Evolutionary conservation across 352 stramenopile species (phyloP), one percentile per base, ranked within the genome.

Genomic region (Phytophthora citricola): DNA sequence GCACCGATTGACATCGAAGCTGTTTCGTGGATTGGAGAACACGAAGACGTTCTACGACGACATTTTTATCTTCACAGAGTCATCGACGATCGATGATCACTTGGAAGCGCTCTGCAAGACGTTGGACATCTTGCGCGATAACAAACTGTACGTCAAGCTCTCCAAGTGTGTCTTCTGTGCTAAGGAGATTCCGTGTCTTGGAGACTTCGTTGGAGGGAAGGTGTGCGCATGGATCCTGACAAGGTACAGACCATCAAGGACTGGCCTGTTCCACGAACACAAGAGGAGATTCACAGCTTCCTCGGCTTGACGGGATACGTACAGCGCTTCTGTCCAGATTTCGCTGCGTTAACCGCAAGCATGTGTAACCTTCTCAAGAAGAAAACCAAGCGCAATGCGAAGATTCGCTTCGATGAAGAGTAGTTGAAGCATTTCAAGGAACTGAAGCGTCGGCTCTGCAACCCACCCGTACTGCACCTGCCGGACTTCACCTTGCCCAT

Each of bases 11-110:
- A 55, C 44, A n/a, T 63, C 32, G 11, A 54, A 49, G 10, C 22
- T 63, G 0, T 49, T 49, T 32, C 55, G 32, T 5, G 32, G 7
- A 5, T 40, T 48, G 32, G 15, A 39, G 32, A 57, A 48, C 10
- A 63, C 55, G 22, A 62, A 62, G 20, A 40, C 54, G 14, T 48
- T 63, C 15, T 63, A 54, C 15, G 43, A 54, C 15, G 55, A 43
- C 32, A 63, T 54, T 3, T 63, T 54, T 24, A 45, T 48, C 45
- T 63, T 63, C 22, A 43, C 32, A 7, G 41, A 63, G 44, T 40
- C 55, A 8, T 31, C 3, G 7, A 47, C 31, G 3, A 40, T 63
- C 15, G 24, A 63, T 17, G 32, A 55, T 20, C 31, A 55, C 32
- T 15, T 62, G 0, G 9, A 39, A 22, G 43, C 43, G 11, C 2